These are phyloP conservation scores for Xylariaceae sp. DNA, from an alignment of 2,329 filamentous ascomycete species.

Conservation along the genomic window DNA sequence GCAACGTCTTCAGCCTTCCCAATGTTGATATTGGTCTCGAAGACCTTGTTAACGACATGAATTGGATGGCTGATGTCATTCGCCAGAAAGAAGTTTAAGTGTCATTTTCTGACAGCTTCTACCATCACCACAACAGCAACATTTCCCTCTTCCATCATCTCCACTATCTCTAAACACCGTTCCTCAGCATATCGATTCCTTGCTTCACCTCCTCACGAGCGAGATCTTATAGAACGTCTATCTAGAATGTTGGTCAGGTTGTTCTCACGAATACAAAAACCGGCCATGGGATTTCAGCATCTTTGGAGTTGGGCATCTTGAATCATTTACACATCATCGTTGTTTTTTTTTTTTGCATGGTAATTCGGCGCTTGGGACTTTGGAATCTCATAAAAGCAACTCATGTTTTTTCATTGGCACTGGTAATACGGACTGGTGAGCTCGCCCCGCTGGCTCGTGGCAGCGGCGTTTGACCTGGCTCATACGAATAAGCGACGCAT, in stretches of 20 bases:
- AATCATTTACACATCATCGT: conserved; percentile 9
- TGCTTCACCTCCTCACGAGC: conserved; percentile 12
- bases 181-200: background rate
- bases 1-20: conserved; percentile 38
- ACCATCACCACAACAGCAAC: background rate
- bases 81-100: conserved; percentile 30
- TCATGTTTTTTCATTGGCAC: background rate
- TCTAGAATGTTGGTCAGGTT: conserved; percentile 17
- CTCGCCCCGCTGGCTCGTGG: conserved; percentile 7
- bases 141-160: background rate
- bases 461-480: conserved; percentile 9
- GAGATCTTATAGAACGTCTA: conserved; percentile 3
- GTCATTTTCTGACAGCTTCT: background rate
- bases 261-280: conserved; percentile 25
- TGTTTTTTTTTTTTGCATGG: background rate
- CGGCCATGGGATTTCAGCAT: conserved; percentile 17
- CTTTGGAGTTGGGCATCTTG: conserved; percentile 11
- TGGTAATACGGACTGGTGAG: background rate
- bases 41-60: conserved; percentile 52
- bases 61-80: conserved; percentile 60
- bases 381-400: background rate
- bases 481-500: conserved; percentile 2
- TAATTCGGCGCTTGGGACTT: background rate
- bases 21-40: conserved; percentile 45
- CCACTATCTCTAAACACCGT: background rate